Percentiles rank a stretch among this genome's conserved stretches.
These are phyloP conservation scores for Leucosporidium yakuticum DNA, from an alignment of 768 basidiomycete genomes.

Conservation along the genomic window DNA sequence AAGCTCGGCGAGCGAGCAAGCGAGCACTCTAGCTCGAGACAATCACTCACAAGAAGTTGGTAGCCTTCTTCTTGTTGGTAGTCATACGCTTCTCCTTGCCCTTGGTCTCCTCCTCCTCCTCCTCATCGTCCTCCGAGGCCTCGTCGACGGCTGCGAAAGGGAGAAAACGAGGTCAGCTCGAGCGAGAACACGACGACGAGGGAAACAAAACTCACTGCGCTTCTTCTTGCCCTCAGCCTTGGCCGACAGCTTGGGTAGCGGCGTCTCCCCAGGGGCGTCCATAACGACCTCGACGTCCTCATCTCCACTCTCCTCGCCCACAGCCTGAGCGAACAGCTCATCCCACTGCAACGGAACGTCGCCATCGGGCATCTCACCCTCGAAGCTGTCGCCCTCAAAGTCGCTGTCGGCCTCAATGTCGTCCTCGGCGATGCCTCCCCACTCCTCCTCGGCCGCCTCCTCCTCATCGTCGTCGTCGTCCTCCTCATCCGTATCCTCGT, in stretches of 20 bases:
- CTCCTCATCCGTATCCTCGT: constrained; percentile 22
- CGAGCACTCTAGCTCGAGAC: constrained; percentile 55
- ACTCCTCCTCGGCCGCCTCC: constrained; percentile 27
- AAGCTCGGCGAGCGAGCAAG: too few species aligned
- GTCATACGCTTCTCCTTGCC: constrained; percentile 74
- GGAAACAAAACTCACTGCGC: constrained; percentile 15
- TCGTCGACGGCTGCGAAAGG: constrained; percentile 39
- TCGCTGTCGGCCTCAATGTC: constrained; percentile 42
- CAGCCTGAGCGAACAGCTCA: constrained; percentile 61
- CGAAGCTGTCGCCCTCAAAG: constrained; percentile 42
- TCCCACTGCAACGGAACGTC: constrained; percentile 59
- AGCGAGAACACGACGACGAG: neutral
- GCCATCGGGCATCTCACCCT: constrained; percentile 35
- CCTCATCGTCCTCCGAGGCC: constrained; percentile 45
- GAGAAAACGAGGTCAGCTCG: neutral
- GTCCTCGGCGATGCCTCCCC: constrained; percentile 40
- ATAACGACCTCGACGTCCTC: constrained; percentile 36
- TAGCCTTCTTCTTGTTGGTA: constrained; percentile 89
- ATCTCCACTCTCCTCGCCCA: constrained; percentile 41
- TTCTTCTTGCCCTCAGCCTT: constrained; percentile 18
- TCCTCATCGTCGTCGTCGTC: constrained; percentile 15
- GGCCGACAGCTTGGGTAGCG: constrained; percentile 10
- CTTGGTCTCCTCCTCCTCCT: constrained; percentile 40
- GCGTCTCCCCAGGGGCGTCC: neutral
- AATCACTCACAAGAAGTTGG: constrained; percentile 56